Percentiles rank a stretch among this genome's conserved stretches.
phyloP scores from a whole-genome alignment of 2,329 filamentous ascomycete genomes.

The Colletotrichum melonis region DNA sequence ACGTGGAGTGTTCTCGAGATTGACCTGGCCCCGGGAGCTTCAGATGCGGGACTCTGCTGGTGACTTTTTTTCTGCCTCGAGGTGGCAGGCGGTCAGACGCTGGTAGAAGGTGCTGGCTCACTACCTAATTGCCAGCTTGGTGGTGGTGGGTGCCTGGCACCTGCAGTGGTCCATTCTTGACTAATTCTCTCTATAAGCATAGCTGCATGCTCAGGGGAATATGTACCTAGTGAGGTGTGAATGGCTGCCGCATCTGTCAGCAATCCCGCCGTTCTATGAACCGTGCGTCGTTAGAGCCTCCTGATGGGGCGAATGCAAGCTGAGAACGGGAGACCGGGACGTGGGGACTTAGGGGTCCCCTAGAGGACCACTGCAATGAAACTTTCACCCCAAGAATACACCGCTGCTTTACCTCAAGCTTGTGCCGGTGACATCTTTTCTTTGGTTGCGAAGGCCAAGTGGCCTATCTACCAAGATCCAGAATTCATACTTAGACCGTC shows the following conservation, averaged over 20 bases:
- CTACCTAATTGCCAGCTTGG: neutral
- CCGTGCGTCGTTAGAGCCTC: conserved; percentile 16
- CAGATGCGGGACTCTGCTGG: conserved; percentile 36
- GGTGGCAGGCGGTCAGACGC: conserved; percentile 32
- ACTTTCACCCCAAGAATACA: neutral
- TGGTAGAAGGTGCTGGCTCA: conserved; percentile 35
- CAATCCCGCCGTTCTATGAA: neutral
- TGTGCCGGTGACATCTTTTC: neutral
- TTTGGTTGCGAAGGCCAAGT: neutral
- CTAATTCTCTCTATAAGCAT: neutral
- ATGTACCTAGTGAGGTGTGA: neutral
- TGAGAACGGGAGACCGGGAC: conserved; percentile 17
- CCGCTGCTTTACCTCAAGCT: conserved; percentile 26
- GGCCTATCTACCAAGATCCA: neutral
- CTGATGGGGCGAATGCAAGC: neutral
- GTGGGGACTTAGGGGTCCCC: conserved; percentile 1
- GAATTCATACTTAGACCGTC: neutral
- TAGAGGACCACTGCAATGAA: conserved; percentile 21
- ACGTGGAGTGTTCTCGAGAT: conserved; percentile 36
- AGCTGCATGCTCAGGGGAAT: rapidly evolving
- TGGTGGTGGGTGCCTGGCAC: conserved; percentile 4
- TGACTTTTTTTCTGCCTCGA: conserved; percentile 37
- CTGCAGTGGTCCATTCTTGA: neutral
- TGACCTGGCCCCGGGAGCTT: conserved; percentile 32
- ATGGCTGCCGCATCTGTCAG: neutral